Evolutionary conservation across 129 eudicot genomes (phyloP), one percentile per base, ranked within the genome.

Genomic region (Centella asiatica): DNA sequence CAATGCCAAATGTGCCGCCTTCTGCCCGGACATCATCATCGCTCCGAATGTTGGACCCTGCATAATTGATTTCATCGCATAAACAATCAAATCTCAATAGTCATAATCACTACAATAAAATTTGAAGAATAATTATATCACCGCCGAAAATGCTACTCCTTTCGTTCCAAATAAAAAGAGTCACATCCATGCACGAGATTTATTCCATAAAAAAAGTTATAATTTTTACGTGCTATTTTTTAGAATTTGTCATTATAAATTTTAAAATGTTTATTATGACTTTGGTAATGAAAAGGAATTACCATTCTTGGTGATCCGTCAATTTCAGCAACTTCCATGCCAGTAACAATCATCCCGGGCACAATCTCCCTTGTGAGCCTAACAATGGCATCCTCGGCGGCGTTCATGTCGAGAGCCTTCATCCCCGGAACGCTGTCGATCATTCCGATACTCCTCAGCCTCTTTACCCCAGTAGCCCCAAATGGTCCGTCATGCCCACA

Each of bases 281-380:
- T 11, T 23, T 12, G 5, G 22, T 53, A n/a, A 26, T 5, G 5
- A 13, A 17, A 28, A 2, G 0, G 8, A n/a, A 32, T 57, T 57
- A 57, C 63, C 63, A 57, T 57, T 57, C 63, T 57, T 34, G 63
- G 63, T 32, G 63, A 57, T 33, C 63, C 63, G 23, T 57, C 63
- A 0, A 57, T 57, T 11, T 57, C 63, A 15, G 63, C 63, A 3
- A 57, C 63, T 20, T 57, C 63, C 63, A 57, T 57, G 28, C 63
- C 63, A 24, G 63, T 57, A 34, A 57, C 63, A 34, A 57, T 57
- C 63, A 57, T 57, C 14, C 63, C 63, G 1, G 63, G 63, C 6
- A 57, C 63, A 34, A 57, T 57, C 36, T 57, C 63, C 36, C 63
- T 33, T 3, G 63, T 57, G 20, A 57, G 46, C 63, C 12, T 57